Conservation (phyloP, 2,329 filamentous ascomycete species). For the Pyrenochaeta sp. region DNA sequence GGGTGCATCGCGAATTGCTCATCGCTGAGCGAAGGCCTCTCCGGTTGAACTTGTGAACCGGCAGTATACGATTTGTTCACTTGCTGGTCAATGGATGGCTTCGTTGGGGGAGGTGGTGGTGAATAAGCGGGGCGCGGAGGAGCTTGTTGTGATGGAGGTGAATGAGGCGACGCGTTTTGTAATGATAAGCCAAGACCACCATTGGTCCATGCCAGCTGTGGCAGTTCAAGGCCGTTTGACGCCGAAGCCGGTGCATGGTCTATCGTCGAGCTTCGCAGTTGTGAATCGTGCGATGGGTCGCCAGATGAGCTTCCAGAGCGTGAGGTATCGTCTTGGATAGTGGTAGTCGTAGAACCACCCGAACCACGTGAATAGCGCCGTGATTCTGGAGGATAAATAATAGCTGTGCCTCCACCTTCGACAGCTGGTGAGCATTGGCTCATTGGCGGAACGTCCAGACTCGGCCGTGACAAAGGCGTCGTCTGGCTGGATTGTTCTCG, state of each 20-base stretch:
- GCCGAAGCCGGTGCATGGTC: slow-evolving; percentile 30
- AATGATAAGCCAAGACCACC: slow-evolving; percentile 57
- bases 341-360: slow-evolving; percentile 41
- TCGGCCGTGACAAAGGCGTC: slow-evolving; percentile 20
- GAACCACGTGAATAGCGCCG: slow-evolving; percentile 47
- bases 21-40: slow-evolving; percentile 15
- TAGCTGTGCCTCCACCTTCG: slow-evolving; percentile 45
- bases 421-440: slow-evolving; percentile 35
- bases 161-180: slow-evolving; percentile 41
- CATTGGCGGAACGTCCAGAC: slow-evolving; percentile 26
- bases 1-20: slow-evolving; percentile 34
- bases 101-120: slow-evolving; percentile 54
- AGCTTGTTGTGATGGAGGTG: slow-evolving; percentile 37
- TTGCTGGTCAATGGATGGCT: slow-evolving; percentile 24
- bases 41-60: slow-evolving; percentile 20
- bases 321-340: slow-evolving; percentile 43
- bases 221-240: slow-evolving; percentile 38
- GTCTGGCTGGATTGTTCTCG: slow-evolving; percentile 17
- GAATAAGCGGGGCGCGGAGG: slow-evolving; percentile 57
- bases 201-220: slow-evolving; percentile 49
- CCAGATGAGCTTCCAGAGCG: slow-evolving; percentile 45
- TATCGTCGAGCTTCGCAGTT: slow-evolving; percentile 49
- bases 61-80: slow-evolving; percentile 18
- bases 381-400: slow-evolving; percentile 47
- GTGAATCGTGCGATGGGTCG: slow-evolving; percentile 36